phyloP scores from a whole-genome alignment of 768 basidiomycete genomes.

The Calocybe cyanea region DNA sequence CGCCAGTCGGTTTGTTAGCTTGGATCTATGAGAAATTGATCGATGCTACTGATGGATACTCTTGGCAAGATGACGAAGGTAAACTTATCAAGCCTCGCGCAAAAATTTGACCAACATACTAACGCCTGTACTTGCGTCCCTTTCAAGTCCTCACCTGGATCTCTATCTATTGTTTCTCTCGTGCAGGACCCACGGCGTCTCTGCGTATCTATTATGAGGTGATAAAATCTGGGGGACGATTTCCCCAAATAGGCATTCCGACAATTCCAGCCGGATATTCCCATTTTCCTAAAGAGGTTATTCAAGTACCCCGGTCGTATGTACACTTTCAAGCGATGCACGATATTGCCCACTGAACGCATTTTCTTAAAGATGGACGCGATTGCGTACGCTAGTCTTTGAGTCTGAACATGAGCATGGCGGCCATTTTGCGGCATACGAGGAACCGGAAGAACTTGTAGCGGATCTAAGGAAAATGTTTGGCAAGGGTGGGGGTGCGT shows the following conservation, averaged over 20 bases:
- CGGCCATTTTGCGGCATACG: no score
- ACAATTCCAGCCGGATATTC: constrained; percentile 45
- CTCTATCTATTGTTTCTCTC: no score
- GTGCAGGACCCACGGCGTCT: constrained; percentile 53
- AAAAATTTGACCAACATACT: constrained; percentile 7
- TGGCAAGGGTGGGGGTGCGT: no score
- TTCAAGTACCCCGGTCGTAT: constrained; percentile 20
- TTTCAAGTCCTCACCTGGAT: no score
- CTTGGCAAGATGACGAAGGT: constrained; percentile 53
- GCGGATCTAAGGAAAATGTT: no score
- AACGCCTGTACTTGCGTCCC: constrained; percentile 49
- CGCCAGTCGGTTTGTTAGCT: constrained; percentile 49
- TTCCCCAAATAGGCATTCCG: constrained; percentile 2
- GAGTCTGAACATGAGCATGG: no score
- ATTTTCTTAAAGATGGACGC: constrained; percentile 18
- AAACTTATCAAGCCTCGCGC: neutral
- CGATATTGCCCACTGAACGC: neutral
- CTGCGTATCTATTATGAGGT: constrained; percentile 55
- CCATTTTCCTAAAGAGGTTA: constrained; percentile 43
- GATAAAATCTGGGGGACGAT: constrained; percentile 15
- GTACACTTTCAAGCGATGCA: constrained; percentile 4
- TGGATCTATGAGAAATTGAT: no score
- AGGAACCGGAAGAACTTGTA: no score
- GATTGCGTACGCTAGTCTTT: no score
- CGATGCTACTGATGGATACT: constrained; percentile 45